Base-by-base conservation (phyloP, 805 yeast genomes). In the Wickerhamomyces alni region DNA sequence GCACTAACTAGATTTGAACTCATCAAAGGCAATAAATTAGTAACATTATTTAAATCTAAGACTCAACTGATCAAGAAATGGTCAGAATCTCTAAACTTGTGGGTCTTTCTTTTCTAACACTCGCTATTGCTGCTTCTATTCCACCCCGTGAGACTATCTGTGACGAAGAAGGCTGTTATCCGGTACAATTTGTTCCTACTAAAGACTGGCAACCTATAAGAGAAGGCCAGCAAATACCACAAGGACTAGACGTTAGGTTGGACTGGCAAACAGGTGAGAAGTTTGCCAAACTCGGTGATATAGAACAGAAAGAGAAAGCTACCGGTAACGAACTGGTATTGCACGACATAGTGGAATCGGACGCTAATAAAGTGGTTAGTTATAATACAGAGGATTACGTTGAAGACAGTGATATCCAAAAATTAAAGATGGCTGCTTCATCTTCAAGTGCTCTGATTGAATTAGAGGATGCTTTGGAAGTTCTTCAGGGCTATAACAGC, bases 171-270 rank as follows among this genome's bases (percentile, higher is more conserved):
- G 74, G 77, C 43, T 84, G 91, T 51, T 83, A 83, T 52, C 83
- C 86, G 1, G 61, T 62, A 32, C 44, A 73, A 2, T 87, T 88
- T 54, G 74, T 61, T 29, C 84, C 96, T 1, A 61, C 79, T 0
- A 44, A 55, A 1, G 75, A 82, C 46, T 89, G 96, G 95, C 77
- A 80, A 62, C 54, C 55, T 2, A 74, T 89, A 5, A 68, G 63
- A 48, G 80, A 74, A 35, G 87, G 80, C n/a, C 96, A 87, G 52
- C 69, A 73, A 8, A 69, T 89, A 4, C 95, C 96, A 1, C 75
- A 74, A 7, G 98, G 97, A 0, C 61, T 85, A 26, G 59, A 57
- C 58, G 76, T 88, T 11, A 69, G 86, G 47, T 51, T 89, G 48
- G 81, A 87, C 56, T 61, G 88, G 41, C 86, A 81, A n/a, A 79